phyloP scores from a whole-genome alignment of 257 asterid species.

The Gentiana macrophylla region DNA sequence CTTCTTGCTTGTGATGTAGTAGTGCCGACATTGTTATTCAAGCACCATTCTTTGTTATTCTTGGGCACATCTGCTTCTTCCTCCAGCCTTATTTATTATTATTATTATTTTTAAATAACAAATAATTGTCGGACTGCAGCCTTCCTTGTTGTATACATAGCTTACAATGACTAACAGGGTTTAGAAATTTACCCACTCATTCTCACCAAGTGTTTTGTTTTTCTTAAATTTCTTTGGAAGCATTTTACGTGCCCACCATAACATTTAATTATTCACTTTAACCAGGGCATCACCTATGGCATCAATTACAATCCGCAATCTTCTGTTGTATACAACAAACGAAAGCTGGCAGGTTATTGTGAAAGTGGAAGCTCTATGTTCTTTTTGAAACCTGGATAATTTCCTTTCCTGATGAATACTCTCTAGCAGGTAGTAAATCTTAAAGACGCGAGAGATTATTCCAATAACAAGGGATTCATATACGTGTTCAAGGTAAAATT shows the following conservation, averaged over 20 bases:
- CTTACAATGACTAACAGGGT: too few species aligned
- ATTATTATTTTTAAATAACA: too few species aligned
- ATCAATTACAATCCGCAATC: conserved; percentile 87
- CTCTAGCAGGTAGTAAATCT: conserved; percentile 79
- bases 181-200: too few species aligned
- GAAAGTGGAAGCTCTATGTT: conserved; percentile 8
- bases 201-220: not conserved
- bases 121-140: too few species aligned
- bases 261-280: conserved; percentile 9
- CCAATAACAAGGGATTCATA: conserved; percentile 80
- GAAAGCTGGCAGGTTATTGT: conserved; percentile 83
- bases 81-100: too few species aligned
- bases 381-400: conserved; percentile 13
- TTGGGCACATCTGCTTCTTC: too few species aligned
- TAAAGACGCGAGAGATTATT: conserved; percentile 92
- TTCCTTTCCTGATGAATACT: conserved; percentile 14
- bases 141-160: too few species aligned
- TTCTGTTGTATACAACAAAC: conserved; percentile 82
- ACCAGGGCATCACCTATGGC: conserved; percentile 99
- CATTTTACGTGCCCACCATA: conserved; percentile 6
- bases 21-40: too few species aligned
- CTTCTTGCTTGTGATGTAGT: too few species aligned
- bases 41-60: too few species aligned
- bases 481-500: conserved; percentile 82
- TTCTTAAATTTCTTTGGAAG: conserved; percentile 4